phyloP scores from a whole-genome alignment of 345 rosid genomes.

The Toxicodendron radicans region DNA sequence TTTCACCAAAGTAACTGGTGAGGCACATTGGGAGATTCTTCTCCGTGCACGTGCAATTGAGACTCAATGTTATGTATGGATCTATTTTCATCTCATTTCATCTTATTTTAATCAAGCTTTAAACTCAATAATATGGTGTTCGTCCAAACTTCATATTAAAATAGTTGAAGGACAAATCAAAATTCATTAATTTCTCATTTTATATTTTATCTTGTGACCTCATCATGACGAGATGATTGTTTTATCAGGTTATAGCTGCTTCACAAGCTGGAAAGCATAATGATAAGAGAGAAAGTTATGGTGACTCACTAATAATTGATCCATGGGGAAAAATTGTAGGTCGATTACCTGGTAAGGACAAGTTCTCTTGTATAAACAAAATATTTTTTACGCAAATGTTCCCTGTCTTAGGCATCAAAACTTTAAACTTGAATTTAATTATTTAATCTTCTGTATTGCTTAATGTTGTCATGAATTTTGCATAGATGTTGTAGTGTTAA shows the following conservation, averaged over 20 bases:
- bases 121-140: background rate
- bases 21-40: slow-evolving; percentile 95
- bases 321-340: slow-evolving; percentile 90
- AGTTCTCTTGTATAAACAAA: background rate
- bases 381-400: background rate
- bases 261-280: slow-evolving; percentile 90
- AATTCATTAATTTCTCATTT: slow-evolving; percentile 13
- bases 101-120: background rate
- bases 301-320: slow-evolving; percentile 83
- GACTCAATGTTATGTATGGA: slow-evolving; percentile 90
- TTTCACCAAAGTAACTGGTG: slow-evolving; percentile 81
- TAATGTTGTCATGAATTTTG: background rate
- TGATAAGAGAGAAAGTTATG: slow-evolving; percentile 81
- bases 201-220: background rate
- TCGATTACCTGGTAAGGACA: slow-evolving; percentile 66
- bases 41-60: slow-evolving; percentile 93
- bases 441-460: background rate
- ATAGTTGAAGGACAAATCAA: slow-evolving; percentile 1
- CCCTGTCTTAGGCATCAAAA: background rate
- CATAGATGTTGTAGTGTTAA: background rate
- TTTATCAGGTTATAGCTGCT: slow-evolving; percentile 75
- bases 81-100: background rate
- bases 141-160: background rate
- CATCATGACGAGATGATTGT: slow-evolving; percentile 4
- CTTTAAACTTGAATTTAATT: background rate